phyloP scores from a whole-genome alignment of 2,329 filamentous ascomycete genomes.

The Aspergillus calidoustus region DNA sequence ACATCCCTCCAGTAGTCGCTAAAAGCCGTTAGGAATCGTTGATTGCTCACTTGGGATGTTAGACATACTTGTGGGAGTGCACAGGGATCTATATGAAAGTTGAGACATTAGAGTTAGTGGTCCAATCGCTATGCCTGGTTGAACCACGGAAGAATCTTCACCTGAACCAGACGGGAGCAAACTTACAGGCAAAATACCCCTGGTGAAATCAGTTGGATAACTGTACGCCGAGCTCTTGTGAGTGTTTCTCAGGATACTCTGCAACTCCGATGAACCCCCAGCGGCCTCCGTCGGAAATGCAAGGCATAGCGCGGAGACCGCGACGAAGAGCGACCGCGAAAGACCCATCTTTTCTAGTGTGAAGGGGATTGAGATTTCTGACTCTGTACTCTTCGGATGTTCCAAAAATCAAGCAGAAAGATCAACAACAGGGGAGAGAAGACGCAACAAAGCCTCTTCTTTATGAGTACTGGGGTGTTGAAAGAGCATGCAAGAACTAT shows the following conservation, averaged over 20 bases:
- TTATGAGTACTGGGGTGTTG: slow-evolving; percentile 8
- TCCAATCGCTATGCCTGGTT: not conserved
- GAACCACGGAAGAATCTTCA: not conserved
- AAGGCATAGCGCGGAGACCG: slow-evolving; percentile 29
- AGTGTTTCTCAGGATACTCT: slow-evolving; percentile 61
- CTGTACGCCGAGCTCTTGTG: slow-evolving; percentile 57
- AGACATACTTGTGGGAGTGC: slow-evolving; percentile 47
- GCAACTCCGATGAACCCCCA: slow-evolving; percentile 52
- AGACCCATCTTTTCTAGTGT: slow-evolving; percentile 14
- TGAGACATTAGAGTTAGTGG: slow-evolving; percentile 1
- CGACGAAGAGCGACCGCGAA: slow-evolving; percentile 22
- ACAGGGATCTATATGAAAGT: slow-evolving; percentile 41
- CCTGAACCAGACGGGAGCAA: slow-evolving; percentile 4
- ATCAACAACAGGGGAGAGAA: not conserved
- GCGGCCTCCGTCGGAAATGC: slow-evolving; percentile 29
- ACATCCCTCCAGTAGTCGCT: slow-evolving; percentile 63
- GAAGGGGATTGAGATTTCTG: not conserved
- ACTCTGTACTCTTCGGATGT: not conserved
- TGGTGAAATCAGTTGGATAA: slow-evolving; percentile 66
- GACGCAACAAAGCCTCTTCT: not conserved
- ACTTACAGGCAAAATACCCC: slow-evolving; percentile 61
- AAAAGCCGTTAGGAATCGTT: slow-evolving; percentile 5
- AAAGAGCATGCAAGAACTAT: slow-evolving; percentile 18
- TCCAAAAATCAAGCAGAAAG: not conserved
- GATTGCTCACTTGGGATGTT: not conserved